Percentiles rank a stretch among this genome's conserved stretches.
phyloP scores from a whole-genome alignment of 1,139 yeast genomes.

The Ogataea hybrid region DNA sequence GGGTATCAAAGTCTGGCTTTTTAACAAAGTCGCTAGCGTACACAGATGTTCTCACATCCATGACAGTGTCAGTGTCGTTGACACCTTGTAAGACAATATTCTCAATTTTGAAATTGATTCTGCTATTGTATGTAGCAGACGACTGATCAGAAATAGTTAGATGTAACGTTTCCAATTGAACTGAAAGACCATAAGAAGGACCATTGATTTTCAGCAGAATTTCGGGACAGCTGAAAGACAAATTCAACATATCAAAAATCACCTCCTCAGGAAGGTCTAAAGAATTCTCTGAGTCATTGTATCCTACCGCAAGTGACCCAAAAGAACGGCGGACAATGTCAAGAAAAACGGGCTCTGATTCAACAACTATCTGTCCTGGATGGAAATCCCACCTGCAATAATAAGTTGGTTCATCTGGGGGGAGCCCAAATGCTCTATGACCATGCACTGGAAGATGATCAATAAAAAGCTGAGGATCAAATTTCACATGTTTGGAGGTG shows the following conservation, averaged over 20 bases:
- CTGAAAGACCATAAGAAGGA: constrained; percentile 15
- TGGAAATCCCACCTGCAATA: constrained; percentile 87
- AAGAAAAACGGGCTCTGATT: constrained; percentile 50
- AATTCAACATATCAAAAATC: constrained; percentile 66
- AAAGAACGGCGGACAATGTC: constrained; percentile 45
- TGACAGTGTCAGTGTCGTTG: constrained; percentile 24
- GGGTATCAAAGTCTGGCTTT: constrained; percentile 46
- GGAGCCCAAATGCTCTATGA: constrained; percentile 89
- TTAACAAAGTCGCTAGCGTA: constrained; percentile 59
- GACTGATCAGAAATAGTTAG: constrained; percentile 66
- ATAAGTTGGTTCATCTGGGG: constrained; percentile 85
- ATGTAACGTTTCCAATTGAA: constrained; percentile 36
- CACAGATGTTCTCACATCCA: constrained; percentile 50
- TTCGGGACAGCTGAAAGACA: constrained; percentile 46
- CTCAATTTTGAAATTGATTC: constrained; percentile 52
- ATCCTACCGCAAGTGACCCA: constrained; percentile 57
- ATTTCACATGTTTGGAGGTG: constrained; percentile 15
- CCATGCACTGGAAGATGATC: constrained; percentile 75
- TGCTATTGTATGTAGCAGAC: constrained; percentile 60
- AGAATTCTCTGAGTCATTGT: constrained; percentile 72
- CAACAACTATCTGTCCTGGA: constrained; percentile 55
- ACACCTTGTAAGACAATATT: constrained; percentile 38
- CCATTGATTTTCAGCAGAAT: constrained; percentile 33
- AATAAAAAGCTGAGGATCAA: constrained; percentile 47
- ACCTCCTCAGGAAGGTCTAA: constrained; percentile 54